Evolutionary conservation across 176 grass and related monocot genomes (phyloP).

Genomic region (barley (Hordeum vulgare)): MorexV3_pseudomolecules_assembly NC_058520.1:370524894-370525393

Average conservation of each 20-base stretch:
- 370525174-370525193: not conserved
- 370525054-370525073: conserved; percentile 4
- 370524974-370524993: not conserved
- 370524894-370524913: conserved; percentile 2
- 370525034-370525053: conserved; percentile 13
- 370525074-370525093: conserved; percentile 46
- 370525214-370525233: conserved; percentile 30
- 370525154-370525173: not conserved
- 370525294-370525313: not conserved
- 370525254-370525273: conserved; percentile 38
- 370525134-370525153: not conserved
- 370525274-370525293: not conserved
- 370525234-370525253: conserved; percentile 50
- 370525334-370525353: not conserved
- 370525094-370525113: not conserved
- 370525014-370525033: conserved; percentile 29
- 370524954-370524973: not conserved
- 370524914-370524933: not conserved
- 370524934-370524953: not conserved
- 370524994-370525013: conserved; percentile 50
- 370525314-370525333: not conserved
- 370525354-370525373: not conserved
- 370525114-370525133: not conserved
- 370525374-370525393: not conserved
- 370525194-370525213: conserved; percentile 39